Conservation (phyloP, 345 rosid species). For the Barbarea vulgaris region DNA sequence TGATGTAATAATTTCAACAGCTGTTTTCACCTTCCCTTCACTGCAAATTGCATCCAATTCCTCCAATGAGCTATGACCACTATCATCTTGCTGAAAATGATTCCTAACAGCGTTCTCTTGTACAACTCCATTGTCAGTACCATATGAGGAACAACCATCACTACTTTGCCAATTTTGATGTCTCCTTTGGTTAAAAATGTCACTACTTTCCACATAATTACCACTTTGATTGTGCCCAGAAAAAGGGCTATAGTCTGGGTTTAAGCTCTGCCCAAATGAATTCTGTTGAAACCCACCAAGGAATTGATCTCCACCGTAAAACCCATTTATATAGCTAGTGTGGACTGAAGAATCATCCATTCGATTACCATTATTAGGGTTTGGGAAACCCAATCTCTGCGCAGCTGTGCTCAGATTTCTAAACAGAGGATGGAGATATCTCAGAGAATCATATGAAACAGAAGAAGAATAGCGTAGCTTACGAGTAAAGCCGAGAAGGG, state of each 20-base stretch:
- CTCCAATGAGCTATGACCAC: slow-evolving; percentile 28
- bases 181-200: slow-evolving; percentile 18
- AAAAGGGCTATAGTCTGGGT: background rate
- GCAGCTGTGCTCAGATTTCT: slow-evolving; percentile 51
- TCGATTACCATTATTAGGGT: slow-evolving; percentile 4
- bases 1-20: slow-evolving; percentile 48
- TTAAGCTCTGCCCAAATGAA: slow-evolving; percentile 25
- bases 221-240: slow-evolving; percentile 12
- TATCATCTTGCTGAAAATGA: slow-evolving; percentile 5
- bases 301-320: slow-evolving; percentile 14
- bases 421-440: slow-evolving; percentile 27
- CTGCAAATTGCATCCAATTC: slow-evolving; percentile 60
- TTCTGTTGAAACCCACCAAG: slow-evolving; percentile 23
- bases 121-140: background rate
- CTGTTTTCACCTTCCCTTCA: slow-evolving; percentile 60
- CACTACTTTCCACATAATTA: slow-evolving; percentile 22
- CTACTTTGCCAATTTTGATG: slow-evolving; percentile 19
- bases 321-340: background rate
- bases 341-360: slow-evolving; percentile 19
- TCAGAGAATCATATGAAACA: slow-evolving; percentile 38
- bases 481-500: slow-evolving; percentile 42
- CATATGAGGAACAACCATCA: slow-evolving; percentile 7
- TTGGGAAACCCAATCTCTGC: slow-evolving; percentile 46
- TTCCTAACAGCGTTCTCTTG: background rate
- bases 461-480: slow-evolving; percentile 45